Base-by-base conservation (phyloP, 352 stramenopile species). In the Pythium biforme region DNA sequence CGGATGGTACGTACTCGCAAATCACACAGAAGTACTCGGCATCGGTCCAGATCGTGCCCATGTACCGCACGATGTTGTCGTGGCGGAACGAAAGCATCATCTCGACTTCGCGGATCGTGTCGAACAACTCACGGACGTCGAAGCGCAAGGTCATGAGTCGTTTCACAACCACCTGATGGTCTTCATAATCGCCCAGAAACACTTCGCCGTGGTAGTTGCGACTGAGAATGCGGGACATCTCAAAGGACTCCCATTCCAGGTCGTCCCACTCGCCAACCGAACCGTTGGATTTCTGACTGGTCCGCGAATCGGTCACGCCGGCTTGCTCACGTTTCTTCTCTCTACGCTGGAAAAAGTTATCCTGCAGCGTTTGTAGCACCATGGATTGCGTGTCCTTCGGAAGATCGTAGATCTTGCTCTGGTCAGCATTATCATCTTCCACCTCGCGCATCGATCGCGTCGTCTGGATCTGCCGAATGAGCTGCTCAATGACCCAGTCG, bases 91-190 rank as follows among this genome's bases (percentile, higher is more conserved):
- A 70, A 4, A 72, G 43, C 64, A 90, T 67, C 19, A 89, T 65
- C 40, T 91, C 83, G 12, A 94, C 73, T 46, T 95, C 85, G 51
- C 75, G 83, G 54, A 92, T 83, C 23, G 82, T 86, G n/a, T 88
- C 72, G 1, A 72, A 72, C 3, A 92, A 69, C 51, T 87, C 73
- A 9, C 75, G 73, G 15, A 86, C 68, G 39, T 85, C 70, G 48
- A 85, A 86, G 0, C 77, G 76, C 15, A 85, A 51, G 19, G 79
- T 90, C 75, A 88, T 88, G 54, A 90, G 67, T 2, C 81, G 81
- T 59, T 88, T 88, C 7, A 90, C 76, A 2, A 90, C 81, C n/a
- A 90, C 76, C 33, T 83, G 73, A 0, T 64, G 72, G 19, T 71
- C 73, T 29, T 75, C 76, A 49, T 86, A 86, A 37, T 88, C 76